These are phyloP conservation scores for Schwanniomyces vanrijiae DNA, from an alignment of 805 yeast genomes.

Conservation along the genomic window DNA sequence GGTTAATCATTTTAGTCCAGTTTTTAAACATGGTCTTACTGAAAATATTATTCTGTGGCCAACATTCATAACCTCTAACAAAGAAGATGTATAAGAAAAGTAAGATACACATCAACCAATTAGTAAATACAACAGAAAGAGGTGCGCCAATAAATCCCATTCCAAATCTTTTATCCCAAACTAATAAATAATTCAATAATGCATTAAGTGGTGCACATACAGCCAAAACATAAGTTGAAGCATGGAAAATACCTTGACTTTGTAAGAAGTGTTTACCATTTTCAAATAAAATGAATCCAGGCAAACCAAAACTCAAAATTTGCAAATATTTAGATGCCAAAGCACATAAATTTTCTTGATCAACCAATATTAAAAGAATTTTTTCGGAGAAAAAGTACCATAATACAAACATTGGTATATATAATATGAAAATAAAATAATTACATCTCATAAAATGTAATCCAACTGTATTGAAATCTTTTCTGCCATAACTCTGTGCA, in stretches of 20 bases:
- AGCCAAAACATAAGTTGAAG: conserved; percentile 68
- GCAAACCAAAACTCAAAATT: conserved; percentile 62
- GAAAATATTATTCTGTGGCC: conserved; percentile 32
- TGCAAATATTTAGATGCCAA: conserved; percentile 61
- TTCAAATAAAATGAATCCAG: conserved; percentile 73
- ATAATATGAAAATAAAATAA: conserved; percentile 49
- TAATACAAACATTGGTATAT: conserved; percentile 54
- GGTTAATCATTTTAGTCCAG: conserved; percentile 62
- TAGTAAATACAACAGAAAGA: conserved; percentile 66
- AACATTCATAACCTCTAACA: conserved; percentile 47
- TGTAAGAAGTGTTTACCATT: conserved; percentile 73
- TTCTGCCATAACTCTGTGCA: conserved; percentile 76
- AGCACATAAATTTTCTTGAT: conserved; percentile 23
- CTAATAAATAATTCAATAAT: conserved; percentile 61
- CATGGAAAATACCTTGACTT: conserved; percentile 77
- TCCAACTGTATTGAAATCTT: conserved; percentile 65
- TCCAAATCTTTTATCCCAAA: conserved; percentile 59
- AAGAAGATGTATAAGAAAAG: conserved; percentile 47
- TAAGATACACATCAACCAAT: conserved; percentile 67
- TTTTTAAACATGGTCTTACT: conserved; percentile 38
- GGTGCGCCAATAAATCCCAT: conserved; percentile 79
- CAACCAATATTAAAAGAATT: conserved; percentile 36
- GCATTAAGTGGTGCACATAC: conserved; percentile 78
- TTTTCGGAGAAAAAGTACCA: conserved; percentile 62
- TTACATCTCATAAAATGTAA: conserved; percentile 68